These are phyloP conservation scores for Thozetella sp. DNA, from an alignment of 495 filamentous ascomycete genomes.

Conservation along the genomic window DNA sequence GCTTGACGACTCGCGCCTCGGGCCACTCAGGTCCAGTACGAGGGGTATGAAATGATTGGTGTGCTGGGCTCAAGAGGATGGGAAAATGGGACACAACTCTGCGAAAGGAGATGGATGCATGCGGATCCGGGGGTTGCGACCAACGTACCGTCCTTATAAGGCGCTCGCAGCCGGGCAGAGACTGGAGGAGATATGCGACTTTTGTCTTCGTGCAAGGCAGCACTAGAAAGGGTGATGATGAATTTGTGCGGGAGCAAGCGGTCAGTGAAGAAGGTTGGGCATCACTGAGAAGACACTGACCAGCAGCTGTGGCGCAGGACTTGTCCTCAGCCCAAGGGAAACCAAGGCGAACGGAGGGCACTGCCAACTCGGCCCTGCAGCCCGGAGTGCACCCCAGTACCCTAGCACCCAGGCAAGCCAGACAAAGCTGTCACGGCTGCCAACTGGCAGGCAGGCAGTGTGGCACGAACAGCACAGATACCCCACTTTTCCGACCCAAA, in stretches of 20 bases:
- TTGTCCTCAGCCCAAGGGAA: background rate
- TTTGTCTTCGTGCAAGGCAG: slow-evolving; percentile 7
- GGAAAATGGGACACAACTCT: slow-evolving; percentile 6
- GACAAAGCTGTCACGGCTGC: background rate
- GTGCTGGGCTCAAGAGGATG: slow-evolving; percentile 7
- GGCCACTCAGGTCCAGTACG: slow-evolving; percentile 36
- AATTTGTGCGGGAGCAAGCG: slow-evolving; percentile 32
- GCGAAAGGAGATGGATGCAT: slow-evolving; percentile 14
- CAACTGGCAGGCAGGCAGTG: background rate
- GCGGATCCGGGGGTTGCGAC: background rate
- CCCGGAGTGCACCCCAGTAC: no score
- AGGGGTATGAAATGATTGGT: slow-evolving; percentile 40
- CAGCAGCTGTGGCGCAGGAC: background rate
- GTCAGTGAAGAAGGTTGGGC: slow-evolving; percentile 37
- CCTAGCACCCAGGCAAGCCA: no score
- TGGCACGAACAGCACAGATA: slow-evolving; percentile 1
- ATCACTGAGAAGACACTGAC: slow-evolving; percentile 20
- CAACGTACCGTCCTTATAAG: slow-evolving; percentile 7
- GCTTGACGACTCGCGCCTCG: slow-evolving; percentile 29
- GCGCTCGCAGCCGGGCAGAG: slow-evolving; percentile 1
- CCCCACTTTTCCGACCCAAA: background rate
- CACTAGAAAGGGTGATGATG: slow-evolving; percentile 15
- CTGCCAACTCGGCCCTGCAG: background rate
- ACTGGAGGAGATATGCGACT: background rate
- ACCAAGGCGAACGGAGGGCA: background rate